Base-by-base conservation (phyloP, 2,329 filamentous ascomycete species). In the Bipolaris oryzae region DNA sequence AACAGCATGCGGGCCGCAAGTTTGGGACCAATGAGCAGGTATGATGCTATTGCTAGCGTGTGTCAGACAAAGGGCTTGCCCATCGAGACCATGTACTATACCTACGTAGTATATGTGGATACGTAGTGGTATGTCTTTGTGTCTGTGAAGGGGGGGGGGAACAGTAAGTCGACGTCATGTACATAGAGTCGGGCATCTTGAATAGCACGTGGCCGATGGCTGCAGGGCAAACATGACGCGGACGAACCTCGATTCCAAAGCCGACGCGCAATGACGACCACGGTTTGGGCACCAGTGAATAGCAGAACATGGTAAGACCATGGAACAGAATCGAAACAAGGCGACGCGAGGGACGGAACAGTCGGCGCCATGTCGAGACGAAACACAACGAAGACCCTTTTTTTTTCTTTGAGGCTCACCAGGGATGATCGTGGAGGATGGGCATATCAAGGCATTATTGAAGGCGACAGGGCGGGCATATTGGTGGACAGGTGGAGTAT, bases 141-240 rank as follows among this genome's bases (percentile, higher is more conserved):
- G 38, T 31, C 13, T 13, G 5, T 4, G 23, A 31, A 20, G 7
- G 11, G 28, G 16, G 28, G 33, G 21, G 21, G 5, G n/a, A n/a
- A 52, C 47, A 37, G 34, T 21, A 21, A 20, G 49, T 11, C 37
- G 42, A 57, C 50, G 54, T 57, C 54, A 57, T 49, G 43, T 43
- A 16, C 23, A 31, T 13, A 5, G 28, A 41, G 42, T 43, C 21
- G 28, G 25, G 5, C 18, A 16, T 16, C 3, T 39, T 43, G 49
- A 43, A 56, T 48, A 11, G 41, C 35, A 43, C 31, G 21, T 11
- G 16, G 33, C 50, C 20, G 42, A 51, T 53, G 41, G 41, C 31
- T 44, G n/a, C 55, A 57, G 42, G n/a, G 28, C 33, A 44, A 48
- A 34, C 38, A 33, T 44, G 16, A 44, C 39, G n/a, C 48, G 7